Evolutionary conservation across 2,329 filamentous ascomycete genomes (phyloP), one percentile per base, ranked within the genome.

Genomic region (Alternaria sp.): DNA sequence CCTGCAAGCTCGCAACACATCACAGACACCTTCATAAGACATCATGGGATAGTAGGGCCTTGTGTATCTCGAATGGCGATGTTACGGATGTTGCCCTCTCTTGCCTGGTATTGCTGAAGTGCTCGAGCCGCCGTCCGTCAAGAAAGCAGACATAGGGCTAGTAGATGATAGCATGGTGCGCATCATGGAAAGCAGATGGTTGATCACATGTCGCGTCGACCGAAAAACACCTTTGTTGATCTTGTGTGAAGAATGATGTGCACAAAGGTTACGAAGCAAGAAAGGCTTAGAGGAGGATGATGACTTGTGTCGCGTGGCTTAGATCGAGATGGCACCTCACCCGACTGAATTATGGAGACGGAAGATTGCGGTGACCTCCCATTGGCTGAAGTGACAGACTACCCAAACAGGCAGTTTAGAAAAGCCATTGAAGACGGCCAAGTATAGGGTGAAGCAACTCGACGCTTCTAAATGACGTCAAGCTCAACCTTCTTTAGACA

Each of bases 231-330:
- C 28, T 14, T n/a, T 18, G 5, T 44, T 9, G 51, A 6, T 53
- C 30, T 14, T 22, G 38, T 44, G 26, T 7, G 22, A 18, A 6
- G 20, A 8, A 5, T 22, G 20, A 26, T 24, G 18, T 18, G n/a
- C 7, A 24, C 5, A 18, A 53, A 32, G 39, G 18, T 53, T 34
- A 18, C 39, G 39, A 42, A 44, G 51, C 51, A 43, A 22, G 28
- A n/a, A 44, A 32, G 39, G 46, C 46, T 44, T 28, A 32, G 32
- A 53, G 14, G 34, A 22, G 51, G 39, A 44, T 20, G 28, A 26
- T 53, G 51, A 53, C 39, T 32, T 22, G 38, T 26, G 51, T 53
- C 51, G 39, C 51, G 51, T 53, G 51, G 51, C n/a, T 24, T 34
- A 11, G 1, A 41, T 51, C 24, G 36, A 43, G 26, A 41, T 30